A percentile compares a stretch with the other conserved stretches of the same genome.
Evolutionary conservation across 257 asterid species (phyloP).

Genomic region (Penstemon eatonii): DNA sequence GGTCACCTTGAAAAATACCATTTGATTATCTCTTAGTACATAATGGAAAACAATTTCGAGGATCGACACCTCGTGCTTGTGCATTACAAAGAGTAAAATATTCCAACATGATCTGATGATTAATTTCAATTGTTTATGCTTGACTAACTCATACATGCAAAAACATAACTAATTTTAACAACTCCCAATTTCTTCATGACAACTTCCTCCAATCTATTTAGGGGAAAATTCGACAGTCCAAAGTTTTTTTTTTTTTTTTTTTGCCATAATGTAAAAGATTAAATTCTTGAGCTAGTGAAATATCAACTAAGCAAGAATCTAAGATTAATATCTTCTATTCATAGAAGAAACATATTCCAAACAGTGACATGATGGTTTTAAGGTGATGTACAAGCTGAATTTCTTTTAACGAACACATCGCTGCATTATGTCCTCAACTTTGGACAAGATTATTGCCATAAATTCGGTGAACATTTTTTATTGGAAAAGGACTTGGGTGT

Average conservation of each 20-base stretch:
- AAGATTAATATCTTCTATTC: background rate
- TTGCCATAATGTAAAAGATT: background rate
- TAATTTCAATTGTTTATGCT: constrained; percentile 22
- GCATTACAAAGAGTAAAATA: background rate
- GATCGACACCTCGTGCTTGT: background rate
- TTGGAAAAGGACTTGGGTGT: too few relatives aligned
- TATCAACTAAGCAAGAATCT: constrained; percentile 13
- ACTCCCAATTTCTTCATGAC: background rate
- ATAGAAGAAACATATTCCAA: constrained; percentile 32
- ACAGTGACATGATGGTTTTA: constrained; percentile 34
- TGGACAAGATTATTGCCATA: too few relatives aligned
- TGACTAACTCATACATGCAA: background rate
- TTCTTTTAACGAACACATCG: too few relatives aligned
- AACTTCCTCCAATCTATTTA: constrained; percentile 18
- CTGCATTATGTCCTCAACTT: too few relatives aligned
- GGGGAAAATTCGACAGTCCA: constrained; percentile 18
- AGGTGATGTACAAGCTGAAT: background rate
- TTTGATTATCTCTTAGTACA: too few relatives aligned
- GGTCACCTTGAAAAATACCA: too few relatives aligned
- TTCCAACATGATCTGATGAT: constrained; percentile 9
- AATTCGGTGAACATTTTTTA: too few relatives aligned
- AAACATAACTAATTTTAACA: constrained; percentile 20
- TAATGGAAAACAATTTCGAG: background rate
- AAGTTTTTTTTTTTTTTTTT: background rate
- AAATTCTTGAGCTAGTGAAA: constrained; percentile 18